phyloP scores from a whole-genome alignment of 495 filamentous ascomycete species.

The Schizothecium vesticola region DNA sequence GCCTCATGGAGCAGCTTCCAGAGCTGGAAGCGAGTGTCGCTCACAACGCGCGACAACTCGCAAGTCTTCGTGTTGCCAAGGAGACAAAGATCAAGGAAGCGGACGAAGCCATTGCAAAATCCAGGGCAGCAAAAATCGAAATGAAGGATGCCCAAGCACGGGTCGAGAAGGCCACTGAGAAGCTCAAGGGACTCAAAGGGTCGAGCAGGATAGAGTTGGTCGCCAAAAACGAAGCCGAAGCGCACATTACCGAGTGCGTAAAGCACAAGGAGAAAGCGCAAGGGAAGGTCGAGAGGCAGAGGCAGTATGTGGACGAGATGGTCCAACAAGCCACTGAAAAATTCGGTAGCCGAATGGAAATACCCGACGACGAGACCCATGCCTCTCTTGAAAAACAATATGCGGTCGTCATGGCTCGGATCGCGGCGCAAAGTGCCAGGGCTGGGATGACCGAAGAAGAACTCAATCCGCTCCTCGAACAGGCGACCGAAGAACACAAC shows the following conservation, averaged over 20 bases:
- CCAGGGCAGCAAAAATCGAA: conserved; percentile 28
- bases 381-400: conserved; percentile 60
- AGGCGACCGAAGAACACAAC: conserved; percentile 34
- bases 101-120: conserved; percentile 23
- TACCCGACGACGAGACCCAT: conserved; percentile 64
- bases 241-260: conserved; percentile 45
- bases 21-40: conserved; percentile 28
- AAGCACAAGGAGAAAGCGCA: conserved; percentile 42
- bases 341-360: conserved; percentile 52
- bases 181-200: conserved; percentile 44
- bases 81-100: conserved; percentile 32
- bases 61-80: conserved; percentile 31
- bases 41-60: conserved; percentile 40
- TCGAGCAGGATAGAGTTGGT: conserved; percentile 50
- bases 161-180: conserved; percentile 54
- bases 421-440: conserved; percentile 32
- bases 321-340: conserved; percentile 53
- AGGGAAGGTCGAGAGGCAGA: conserved; percentile 42
- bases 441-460: conserved; percentile 62
- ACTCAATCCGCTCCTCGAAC: conserved; percentile 44
- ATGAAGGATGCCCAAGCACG: conserved; percentile 42
- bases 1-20: conserved; percentile 29
- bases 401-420: conserved; percentile 50
- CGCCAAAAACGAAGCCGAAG: conserved; percentile 62
- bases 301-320: conserved; percentile 47